These are phyloP conservation scores for Trichoderma sp. DNA, from an alignment of 2,329 filamentous ascomycete genomes.

Conservation along the genomic window DNA sequence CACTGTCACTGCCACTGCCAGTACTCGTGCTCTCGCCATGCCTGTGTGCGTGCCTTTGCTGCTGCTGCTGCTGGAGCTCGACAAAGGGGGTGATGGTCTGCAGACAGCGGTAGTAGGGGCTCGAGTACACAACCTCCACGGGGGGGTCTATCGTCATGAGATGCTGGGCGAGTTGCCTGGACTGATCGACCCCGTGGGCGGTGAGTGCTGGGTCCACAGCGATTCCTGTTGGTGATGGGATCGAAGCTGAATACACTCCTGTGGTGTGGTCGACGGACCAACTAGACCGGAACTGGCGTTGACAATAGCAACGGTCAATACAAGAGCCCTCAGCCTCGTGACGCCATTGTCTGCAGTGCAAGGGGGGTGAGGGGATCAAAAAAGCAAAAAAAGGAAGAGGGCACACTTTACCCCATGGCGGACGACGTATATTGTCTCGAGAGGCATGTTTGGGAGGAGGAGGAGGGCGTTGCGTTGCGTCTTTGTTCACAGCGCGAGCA, in stretches of 20 bases:
- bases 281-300: constrained; percentile 75
- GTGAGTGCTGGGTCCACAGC: constrained; percentile 84
- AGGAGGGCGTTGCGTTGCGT: not conserved
- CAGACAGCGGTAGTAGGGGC: constrained; percentile 82
- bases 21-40: not conserved
- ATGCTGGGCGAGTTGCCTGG: constrained; percentile 69
- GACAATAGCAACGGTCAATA: constrained; percentile 23
- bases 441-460: constrained; percentile 49
- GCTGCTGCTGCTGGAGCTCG: constrained; percentile 36
- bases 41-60: not conserved
- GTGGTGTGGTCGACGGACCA: constrained; percentile 82
- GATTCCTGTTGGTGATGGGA: constrained; percentile 82
- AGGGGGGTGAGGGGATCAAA: constrained; percentile 11
- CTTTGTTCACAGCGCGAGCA: not conserved
- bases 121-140: constrained; percentile 76
- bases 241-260: constrained; percentile 70
- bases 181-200: constrained; percentile 80
- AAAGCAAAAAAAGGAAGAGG: not conserved
- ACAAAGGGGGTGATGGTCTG: constrained; percentile 76
- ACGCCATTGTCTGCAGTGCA: constrained; percentile 19
- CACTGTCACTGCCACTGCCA: not conserved
- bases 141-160: constrained; percentile 62
- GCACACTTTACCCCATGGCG: constrained; percentile 65
- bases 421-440: constrained; percentile 70
- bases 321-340: constrained; percentile 16